Evolutionary conservation across 306 rosid species (phyloP), one percentile per base, ranked within the genome.

Genomic region (Senna siamea): DNA sequence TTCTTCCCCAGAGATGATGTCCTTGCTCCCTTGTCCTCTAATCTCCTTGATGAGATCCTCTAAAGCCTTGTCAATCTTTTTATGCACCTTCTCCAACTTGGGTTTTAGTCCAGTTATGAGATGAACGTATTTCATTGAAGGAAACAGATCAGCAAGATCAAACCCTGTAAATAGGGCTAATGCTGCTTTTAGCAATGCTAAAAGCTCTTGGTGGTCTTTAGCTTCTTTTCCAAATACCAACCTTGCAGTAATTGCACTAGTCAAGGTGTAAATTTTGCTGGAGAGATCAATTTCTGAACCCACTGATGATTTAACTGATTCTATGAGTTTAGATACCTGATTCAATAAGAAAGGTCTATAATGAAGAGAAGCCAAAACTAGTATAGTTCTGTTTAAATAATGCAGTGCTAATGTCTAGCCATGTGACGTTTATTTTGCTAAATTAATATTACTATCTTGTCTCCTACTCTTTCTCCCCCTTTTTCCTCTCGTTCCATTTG

Each of bases 181-280:
- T 30, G 47, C n/a, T 35, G 23, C 18, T 7, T 38, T 10, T 0
- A 44, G 1, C 55, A 28, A 12, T 0, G 18, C 9, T 10, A 28
- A 6, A 40, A 81, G 34, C 60, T 17, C 66, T 2, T 50, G 73
- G 14, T 19, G 43, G 10, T 58, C 51, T 40, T 47, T 38, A 14
- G 46, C 56, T 8, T 30, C 50, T 7, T 48, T n/a, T 0, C 75
- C 75, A 65, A 81, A 70, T 19, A 55, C 44, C 37, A 60, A 34
- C 7, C 52, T 64, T 2, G 44, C 23, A 3, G 50, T 2, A 5
- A 52, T 59, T 30, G 23, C 23, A 32, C 65, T 15, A 3, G 65
- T 32, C 43, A 59, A 15, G 15, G 65, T 5, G 44, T 30, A 32
- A n/a, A 59, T 32, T 12, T 7, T 59, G 22, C 44, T 32, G 18